Conservation (phyloP, 495 filamentous ascomycete genomes). For the Cercophora scortea region DNA sequence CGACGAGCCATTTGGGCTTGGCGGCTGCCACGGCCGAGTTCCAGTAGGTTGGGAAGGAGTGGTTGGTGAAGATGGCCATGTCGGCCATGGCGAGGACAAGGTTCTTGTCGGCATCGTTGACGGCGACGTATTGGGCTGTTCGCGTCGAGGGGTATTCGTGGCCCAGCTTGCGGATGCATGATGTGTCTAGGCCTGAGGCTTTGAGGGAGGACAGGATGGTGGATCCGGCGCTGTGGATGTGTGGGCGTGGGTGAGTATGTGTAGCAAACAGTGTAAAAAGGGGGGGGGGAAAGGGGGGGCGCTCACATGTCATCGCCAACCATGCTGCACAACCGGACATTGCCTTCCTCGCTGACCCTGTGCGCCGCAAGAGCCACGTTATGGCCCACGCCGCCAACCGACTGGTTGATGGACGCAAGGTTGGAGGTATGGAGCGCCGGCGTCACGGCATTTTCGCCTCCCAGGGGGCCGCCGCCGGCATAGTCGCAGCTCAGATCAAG, state of each 20-base stretch:
- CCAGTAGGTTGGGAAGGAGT: conserved; percentile 47
- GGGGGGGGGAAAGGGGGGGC: not conserved
- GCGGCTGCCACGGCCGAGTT: conserved; percentile 45
- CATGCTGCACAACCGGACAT: conserved; percentile 62
- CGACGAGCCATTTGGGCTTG: conserved; percentile 63
- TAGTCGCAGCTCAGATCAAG: conserved; percentile 79
- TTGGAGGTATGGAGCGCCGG: conserved; percentile 79
- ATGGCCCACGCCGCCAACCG: conserved; percentile 87
- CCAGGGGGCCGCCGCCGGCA: conserved; percentile 25
- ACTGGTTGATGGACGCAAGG: conserved; percentile 67
- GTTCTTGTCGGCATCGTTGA: conserved; percentile 78
- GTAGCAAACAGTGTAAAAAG: not conserved
- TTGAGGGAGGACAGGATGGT: conserved; percentile 57
- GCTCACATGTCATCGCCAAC: conserved; percentile 63
- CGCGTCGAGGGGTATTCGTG: conserved; percentile 40
- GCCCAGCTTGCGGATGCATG: conserved; percentile 51
- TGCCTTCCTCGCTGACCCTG: conserved; percentile 29
- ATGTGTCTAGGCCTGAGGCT: conserved; percentile 53
- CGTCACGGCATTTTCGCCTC: conserved; percentile 5
- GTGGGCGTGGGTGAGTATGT: not conserved
- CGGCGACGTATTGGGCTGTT: conserved; percentile 84
- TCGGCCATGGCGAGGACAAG: conserved; percentile 87
- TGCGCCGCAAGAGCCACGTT: conserved; percentile 82
- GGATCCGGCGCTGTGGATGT: conserved; percentile 48
- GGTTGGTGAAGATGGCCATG: conserved; percentile 71